Base-by-base conservation (phyloP, 2,329 filamentous ascomycete species). In the Claviceps sorghi region DNA sequence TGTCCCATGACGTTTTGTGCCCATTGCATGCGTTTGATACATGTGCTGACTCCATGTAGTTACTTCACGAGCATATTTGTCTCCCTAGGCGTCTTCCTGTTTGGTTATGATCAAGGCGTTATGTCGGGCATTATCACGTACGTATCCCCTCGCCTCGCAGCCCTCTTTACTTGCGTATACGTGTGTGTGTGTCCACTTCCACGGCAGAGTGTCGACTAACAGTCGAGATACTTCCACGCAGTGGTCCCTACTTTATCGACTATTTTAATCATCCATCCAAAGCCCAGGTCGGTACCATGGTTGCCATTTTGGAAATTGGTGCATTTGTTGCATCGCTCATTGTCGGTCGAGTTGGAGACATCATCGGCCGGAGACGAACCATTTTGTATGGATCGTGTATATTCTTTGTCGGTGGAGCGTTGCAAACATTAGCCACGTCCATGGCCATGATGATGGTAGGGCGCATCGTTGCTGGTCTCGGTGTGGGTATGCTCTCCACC, bases 11-110 rank as follows among this genome's bases (percentile, higher is more conserved):
- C 17, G 26, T 15, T 40, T 4, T 29, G 34, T 41, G 49, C 10
- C 3, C 30, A 21, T 38, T 9, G 41, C 49, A 50, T 21, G 15
- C 21, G 30, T 21, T 21, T 41, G 21, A 41, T 7, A 40, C 19
- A 11, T 44, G 3, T 29, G 15, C 56, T 36, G 29, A 26, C 52
- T 22, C 11, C 8, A 26, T 30, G 5, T 62, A 95, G 89, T 58
- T 95, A 95, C 67, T 96, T 96, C 65, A 96, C 90, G 48, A 95
- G 88, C 70, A 85, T 96, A 47, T 87, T 91, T 64, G 86, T 91
- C 56, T 90, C 86, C 53, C 71, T 93, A 63, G 88, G 88, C 50
- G 88, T 94, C 29, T 94, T 94, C 64, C 73, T 94, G 21, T 94
- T 94, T 64, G 88, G 87, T 57, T 93, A 93, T 74, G 87, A 93